These are phyloP conservation scores for Candida takata DNA, from an alignment of 805 yeast genomes.

Conservation along the genomic window DNA sequence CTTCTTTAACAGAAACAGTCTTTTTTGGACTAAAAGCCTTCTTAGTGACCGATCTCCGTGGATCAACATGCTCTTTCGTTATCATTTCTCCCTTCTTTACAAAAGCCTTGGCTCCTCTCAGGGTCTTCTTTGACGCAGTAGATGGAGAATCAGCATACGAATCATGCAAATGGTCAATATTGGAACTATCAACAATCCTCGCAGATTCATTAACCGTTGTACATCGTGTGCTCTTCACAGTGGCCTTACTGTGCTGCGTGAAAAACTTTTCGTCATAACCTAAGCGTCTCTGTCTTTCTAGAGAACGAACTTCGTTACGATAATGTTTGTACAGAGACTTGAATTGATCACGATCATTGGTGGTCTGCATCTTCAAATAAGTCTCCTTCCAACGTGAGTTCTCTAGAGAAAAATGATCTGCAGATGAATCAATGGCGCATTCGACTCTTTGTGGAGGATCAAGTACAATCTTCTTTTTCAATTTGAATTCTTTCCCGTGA, in stretches of 20 bases:
- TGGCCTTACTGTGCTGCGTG: background rate
- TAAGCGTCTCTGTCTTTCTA: background rate
- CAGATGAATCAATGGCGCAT: background rate
- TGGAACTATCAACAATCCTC: no score
- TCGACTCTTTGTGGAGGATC: background rate
- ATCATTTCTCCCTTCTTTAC: no score
- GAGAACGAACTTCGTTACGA: background rate
- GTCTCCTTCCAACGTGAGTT: slow-evolving; percentile 12
- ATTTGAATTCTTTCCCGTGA: slow-evolving; percentile 5
- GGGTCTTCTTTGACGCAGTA: no score
- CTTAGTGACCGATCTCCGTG: no score
- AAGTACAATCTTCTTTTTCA: slow-evolving; percentile 6
- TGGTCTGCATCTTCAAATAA: slow-evolving; percentile 13
- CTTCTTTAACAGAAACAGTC: no score
- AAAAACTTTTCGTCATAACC: slow-evolving; percentile 1
- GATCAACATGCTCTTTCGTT: no score
- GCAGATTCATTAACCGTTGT: no score
- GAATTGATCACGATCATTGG: slow-evolving; percentile 5
- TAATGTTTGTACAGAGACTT: slow-evolving; percentile 4
- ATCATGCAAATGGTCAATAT: no score
- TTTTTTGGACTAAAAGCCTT: no score
- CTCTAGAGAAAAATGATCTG: slow-evolving; percentile 4
- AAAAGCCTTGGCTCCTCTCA: no score
- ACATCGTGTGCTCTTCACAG: background rate
- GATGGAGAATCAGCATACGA: no score